Conservation (phyloP, 345 rosid species). For the Chamaenerion angustifolium region DNA sequence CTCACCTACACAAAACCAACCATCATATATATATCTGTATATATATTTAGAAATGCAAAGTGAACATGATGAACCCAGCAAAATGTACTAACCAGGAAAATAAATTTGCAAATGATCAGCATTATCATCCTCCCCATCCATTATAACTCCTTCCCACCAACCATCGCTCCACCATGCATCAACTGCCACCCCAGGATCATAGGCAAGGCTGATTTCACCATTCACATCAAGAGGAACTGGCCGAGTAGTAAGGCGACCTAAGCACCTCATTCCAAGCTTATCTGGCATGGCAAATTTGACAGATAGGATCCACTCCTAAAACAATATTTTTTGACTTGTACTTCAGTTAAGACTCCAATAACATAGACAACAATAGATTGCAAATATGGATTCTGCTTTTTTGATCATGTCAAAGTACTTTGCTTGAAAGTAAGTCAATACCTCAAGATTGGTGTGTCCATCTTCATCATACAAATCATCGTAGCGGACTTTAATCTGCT, state of each 20-base stretch:
- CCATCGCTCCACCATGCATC: slow-evolving; percentile 99
- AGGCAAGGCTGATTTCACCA: slow-evolving; percentile 16
- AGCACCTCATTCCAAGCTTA: slow-evolving; percentile 66
- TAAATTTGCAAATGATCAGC: slow-evolving; percentile 45
- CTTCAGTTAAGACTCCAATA: neutral
- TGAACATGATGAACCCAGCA: slow-evolving; percentile 1
- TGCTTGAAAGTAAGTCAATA: slow-evolving; percentile 6
- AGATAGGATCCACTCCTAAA: slow-evolving; percentile 85
- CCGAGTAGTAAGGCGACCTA: slow-evolving; percentile 60
- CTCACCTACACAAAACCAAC: slow-evolving; percentile 43
- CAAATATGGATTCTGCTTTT: neutral
- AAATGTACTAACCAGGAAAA: slow-evolving; percentile 50
- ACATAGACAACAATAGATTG: neutral
- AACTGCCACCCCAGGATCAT: slow-evolving; percentile 53
- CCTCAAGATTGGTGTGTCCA: slow-evolving; percentile 81
- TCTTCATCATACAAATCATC: slow-evolving; percentile 82
- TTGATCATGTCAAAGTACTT: neutral
- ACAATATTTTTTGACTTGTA: neutral
- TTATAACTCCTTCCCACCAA: slow-evolving; percentile 96
- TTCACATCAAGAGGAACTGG: slow-evolving; percentile 39
- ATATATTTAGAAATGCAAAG: neutral
- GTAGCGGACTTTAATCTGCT: slow-evolving; percentile 66
- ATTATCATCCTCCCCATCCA: slow-evolving; percentile 19
- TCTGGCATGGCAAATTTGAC: slow-evolving; percentile 58
- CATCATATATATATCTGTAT: slow-evolving; percentile 2